phyloP scores from a whole-genome alignment of 345 rosid species.

The Kernera saxatilis region DNA sequence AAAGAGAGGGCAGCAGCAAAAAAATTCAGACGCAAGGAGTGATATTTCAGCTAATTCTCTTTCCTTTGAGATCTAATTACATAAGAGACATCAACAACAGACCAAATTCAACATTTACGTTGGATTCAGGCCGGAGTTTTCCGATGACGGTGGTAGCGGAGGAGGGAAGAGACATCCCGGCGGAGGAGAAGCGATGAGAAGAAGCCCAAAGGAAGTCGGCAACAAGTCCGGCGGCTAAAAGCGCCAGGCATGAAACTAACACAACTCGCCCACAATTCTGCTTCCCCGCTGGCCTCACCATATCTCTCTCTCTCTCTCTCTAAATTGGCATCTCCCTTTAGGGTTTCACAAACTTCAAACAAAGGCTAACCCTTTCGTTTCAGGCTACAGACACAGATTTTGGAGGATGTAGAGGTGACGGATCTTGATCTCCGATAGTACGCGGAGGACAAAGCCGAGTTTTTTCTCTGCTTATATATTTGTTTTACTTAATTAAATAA shows the following conservation, averaged over 20 bases:
- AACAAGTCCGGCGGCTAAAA: slow-evolving; percentile 55
- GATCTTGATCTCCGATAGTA: slow-evolving; percentile 27
- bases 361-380: slow-evolving; percentile 15
- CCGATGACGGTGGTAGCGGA: slow-evolving; percentile 5
- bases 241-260: slow-evolving; percentile 35
- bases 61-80: background rate
- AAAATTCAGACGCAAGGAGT: background rate
- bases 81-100: background rate
- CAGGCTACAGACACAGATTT: background rate
- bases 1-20: background rate
- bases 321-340: slow-evolving; percentile 13
- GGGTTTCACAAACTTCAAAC: slow-evolving; percentile 4
- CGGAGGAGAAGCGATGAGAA: slow-evolving; percentile 49
- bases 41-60: background rate
- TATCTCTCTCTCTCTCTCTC: background rate
- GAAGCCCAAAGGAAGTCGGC: slow-evolving; percentile 88
- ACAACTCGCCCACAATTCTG: slow-evolving; percentile 41
- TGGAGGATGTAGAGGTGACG: slow-evolving; percentile 13
- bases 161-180: slow-evolving; percentile 24
- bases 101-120: slow-evolving; percentile 2
- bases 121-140: slow-evolving; percentile 17
- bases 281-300: slow-evolving; percentile 33
- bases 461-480: background rate
- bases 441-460: background rate
- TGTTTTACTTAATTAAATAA: background rate